Evolutionary conservation across 805 yeast species (phyloP), one percentile per base, ranked within the genome.

Genomic region (Metschnikowia borealis): DNA sequence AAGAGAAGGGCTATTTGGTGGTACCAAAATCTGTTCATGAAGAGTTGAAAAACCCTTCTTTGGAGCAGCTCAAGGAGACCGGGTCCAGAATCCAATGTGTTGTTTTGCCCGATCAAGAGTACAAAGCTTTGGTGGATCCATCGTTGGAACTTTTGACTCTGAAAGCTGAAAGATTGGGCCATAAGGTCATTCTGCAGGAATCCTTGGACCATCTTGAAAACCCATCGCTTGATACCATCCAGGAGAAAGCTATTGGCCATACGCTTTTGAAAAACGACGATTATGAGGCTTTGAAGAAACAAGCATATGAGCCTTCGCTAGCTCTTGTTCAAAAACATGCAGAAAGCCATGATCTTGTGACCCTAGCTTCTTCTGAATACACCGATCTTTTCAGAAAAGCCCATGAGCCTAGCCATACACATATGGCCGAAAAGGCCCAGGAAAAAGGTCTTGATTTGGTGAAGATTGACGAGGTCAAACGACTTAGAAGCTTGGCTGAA

Each of bases 251-350:
- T 1, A 38, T 51, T 3, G 63, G 62, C 5, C 56, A 57, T 37
- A 44, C 37, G 1, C 54, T 65, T 11, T 36, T 66, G 3, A 44
- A 62, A 2, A 31, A 46, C 1, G 44, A 52, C 2, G 65, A 63
- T 2, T 54, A 47, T 31, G 42, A 49, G 1, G 17, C 41, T 0
- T 54, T 70, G 45, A 42, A 45, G 6, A 47, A 49, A 7, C 49
- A 41, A 11, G 60, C 60, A 0, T 42, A 46, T 14, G 53, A 51
- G 10, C 66, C 66, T 26, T 55, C 62, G 15, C 60, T 70, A 32
- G 64, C 62, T 18, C 72, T 67, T 35, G 64, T 73, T 5, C 67
- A 71, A 44, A 50, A 56, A 13, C 65, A 64, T 11, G 75, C 75
- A 0, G 74, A 69, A 44, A 63, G 50, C n/a, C 64, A 61, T 40